Percentiles rank a stretch among this genome's conserved stretches.
Conservation (phyloP, 1,284 basidiomycete genomes). For the Cryptococcus sp. region DNA sequence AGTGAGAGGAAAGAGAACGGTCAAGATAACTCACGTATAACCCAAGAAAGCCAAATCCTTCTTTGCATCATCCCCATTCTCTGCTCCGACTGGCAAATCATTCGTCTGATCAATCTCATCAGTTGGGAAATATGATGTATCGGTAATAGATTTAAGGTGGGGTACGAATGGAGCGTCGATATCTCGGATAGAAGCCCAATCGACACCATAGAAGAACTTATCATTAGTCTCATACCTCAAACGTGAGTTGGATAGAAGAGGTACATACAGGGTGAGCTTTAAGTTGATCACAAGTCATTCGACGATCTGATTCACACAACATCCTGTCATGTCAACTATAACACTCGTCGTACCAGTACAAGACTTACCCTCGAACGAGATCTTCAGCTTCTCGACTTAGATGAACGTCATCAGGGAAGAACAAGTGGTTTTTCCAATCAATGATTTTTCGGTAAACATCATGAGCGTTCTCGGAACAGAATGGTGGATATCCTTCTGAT, state of each 20-base stretch:
- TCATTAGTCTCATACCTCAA: neutral
- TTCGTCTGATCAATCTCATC: constrained; percentile 84
- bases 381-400: constrained; percentile 89
- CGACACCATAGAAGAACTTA: constrained; percentile 90
- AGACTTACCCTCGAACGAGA: constrained; percentile 66
- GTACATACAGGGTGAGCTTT: constrained; percentile 67
- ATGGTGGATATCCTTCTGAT: constrained; percentile 73
- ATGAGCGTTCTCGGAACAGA: constrained; percentile 95
- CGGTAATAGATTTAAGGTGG: constrained; percentile 83
- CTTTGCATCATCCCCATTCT: constrained; percentile 65
- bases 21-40: constrained; percentile 50
- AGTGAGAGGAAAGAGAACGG: neutral
- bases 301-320: constrained; percentile 76
- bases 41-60: constrained; percentile 89
- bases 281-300: constrained; percentile 80
- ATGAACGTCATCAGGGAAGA: constrained; percentile 94
- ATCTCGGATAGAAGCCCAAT: constrained; percentile 83
- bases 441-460: constrained; percentile 99
- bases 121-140: constrained; percentile 95
- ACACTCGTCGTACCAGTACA: neutral
- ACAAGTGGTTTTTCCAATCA: constrained; percentile 85
- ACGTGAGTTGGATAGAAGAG: neutral
- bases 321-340: constrained; percentile 48
- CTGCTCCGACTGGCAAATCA: constrained; percentile 56
- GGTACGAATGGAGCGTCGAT: constrained; percentile 97